Evolutionary conservation across 2,329 filamentous ascomycete species (phyloP), one percentile per base, ranked within the genome.

Genomic region (Rutstroemia sp.): DNA sequence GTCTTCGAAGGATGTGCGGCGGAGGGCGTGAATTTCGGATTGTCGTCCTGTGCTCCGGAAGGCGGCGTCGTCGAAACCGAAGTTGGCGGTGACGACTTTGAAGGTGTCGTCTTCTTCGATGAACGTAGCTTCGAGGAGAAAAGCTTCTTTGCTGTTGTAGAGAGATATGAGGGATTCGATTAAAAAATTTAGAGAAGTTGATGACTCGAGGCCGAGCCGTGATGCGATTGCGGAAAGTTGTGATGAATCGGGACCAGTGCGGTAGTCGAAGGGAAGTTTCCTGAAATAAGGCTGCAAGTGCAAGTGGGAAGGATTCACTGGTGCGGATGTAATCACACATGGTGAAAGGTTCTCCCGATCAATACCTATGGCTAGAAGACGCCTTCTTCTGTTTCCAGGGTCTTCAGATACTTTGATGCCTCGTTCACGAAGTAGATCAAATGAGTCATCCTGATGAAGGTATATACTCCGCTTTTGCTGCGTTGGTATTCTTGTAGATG

Each of bases 51-150:
- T 75, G 64, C 80, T 86, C 55, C 78, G 77, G 70, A 80, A 84
- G 0, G 85, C 84, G 2, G 86, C 84, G 71, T 88, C 84, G 70
- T 89, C 86, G 72, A 89, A 87, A 58, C 80, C 79, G 63, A 88
- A 80, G 48, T 76, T 74, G 1, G 84, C 78, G 41, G 72, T 73
- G 34, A 76, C 75, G 16, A 84, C 71, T 52, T 79, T 73, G 0
- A 87, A 63, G 2, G 67, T 65, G 10, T 72, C 68, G 12, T 65
- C 54, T 1, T 68, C 58, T 19, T 79, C 64, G 1, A 75, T 73
- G 58, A 82, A 69, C 27, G 71, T 72, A 16, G 78, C 76, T 58
- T 81, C 77, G 1, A 87, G 71, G 4, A 81, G 75, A 63, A 86
- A 81, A 2, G 83, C 86, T 72, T 89, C 85, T 59, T 86, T 85